phyloP scores from a whole-genome alignment of 2,329 filamentous ascomycete genomes.

The Akanthomyces dipterigenus region DNA sequence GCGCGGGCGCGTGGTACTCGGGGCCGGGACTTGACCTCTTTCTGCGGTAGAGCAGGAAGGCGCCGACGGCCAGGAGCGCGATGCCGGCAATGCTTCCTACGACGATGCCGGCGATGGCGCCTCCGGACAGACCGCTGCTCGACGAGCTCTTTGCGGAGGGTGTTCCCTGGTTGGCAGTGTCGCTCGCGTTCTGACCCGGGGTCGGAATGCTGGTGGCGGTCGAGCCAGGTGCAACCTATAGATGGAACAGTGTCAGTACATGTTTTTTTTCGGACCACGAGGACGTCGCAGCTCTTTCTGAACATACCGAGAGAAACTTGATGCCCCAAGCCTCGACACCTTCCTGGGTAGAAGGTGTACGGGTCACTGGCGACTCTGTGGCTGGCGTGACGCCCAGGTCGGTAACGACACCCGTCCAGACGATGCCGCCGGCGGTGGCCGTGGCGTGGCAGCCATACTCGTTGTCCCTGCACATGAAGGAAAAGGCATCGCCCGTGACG shows the following conservation, averaged over 20 bases:
- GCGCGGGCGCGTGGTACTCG: neutral
- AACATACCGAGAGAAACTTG: constrained; percentile 11
- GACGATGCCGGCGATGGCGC: constrained; percentile 13
- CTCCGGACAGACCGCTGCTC: neutral
- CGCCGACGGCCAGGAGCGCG: neutral
- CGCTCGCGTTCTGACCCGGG: neutral
- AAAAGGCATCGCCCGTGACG: constrained; percentile 9
- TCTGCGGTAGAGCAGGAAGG: constrained; percentile 10
- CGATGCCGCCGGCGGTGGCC: neutral
- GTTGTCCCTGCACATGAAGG: constrained; percentile 12
- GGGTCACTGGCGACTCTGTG: constrained; percentile 5
- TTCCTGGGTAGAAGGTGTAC: constrained; percentile 1
- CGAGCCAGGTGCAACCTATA: constrained; percentile 3
- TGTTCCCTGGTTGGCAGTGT: neutral
- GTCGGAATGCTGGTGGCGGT: constrained; percentile 1
- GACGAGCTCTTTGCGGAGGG: neutral
- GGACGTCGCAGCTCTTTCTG: no score
- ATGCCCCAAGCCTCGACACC: constrained; percentile 11
- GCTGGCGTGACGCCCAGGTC: neutral
- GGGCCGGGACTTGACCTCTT: neutral
- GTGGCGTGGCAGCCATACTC: constrained; percentile 12
- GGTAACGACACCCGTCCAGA: constrained; percentile 11
- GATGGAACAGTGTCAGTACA: neutral
- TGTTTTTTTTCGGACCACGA: no score
- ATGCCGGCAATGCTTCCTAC: constrained; percentile 3